phyloP scores from a whole-genome alignment of 1,284 basidiomycete genomes.

The Sporisorium iseilematis-ciliati region DNA sequence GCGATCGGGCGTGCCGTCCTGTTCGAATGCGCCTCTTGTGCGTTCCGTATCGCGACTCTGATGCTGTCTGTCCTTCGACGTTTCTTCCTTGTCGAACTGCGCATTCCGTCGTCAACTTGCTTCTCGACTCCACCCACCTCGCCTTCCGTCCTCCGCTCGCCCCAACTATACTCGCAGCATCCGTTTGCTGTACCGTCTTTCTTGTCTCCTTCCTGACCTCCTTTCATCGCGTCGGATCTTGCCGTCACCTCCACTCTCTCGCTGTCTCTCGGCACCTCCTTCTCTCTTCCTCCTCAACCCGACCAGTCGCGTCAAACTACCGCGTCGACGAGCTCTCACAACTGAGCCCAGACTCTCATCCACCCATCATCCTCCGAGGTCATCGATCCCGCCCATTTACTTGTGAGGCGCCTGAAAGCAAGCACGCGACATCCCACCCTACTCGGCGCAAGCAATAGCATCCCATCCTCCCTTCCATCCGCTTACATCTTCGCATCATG shows the following conservation, averaged over 20 bases:
- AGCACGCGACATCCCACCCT: conserved; percentile 3
- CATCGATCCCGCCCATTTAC: not conserved
- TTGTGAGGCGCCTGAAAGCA: not conserved
- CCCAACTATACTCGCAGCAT: not conserved
- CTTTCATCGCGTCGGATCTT: not conserved
- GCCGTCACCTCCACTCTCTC: too few relatives aligned
- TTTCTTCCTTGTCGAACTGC: not conserved
- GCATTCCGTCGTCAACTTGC: not conserved
- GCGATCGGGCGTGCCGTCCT: conserved; percentile 29
- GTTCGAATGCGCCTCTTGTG: not conserved
- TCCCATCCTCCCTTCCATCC: not conserved
- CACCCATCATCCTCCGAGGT: not conserved
- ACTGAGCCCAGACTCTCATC: not conserved
- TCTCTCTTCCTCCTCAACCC: not conserved
- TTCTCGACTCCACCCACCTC: not conserved
- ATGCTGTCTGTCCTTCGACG: not conserved
- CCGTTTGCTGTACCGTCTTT: not conserved
- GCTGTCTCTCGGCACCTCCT: too few relatives aligned
- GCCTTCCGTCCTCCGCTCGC: not conserved
- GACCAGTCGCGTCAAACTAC: conserved; percentile 5
- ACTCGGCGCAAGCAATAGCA: too few relatives aligned
- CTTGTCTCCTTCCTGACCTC: not conserved
- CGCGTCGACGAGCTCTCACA: not conserved
- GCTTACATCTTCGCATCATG: conserved; percentile 10
- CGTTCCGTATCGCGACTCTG: not conserved